Evolutionary conservation across 2,329 filamentous ascomycete species (phyloP).

Genomic region (Thielaviopsis euricoi): DNA sequence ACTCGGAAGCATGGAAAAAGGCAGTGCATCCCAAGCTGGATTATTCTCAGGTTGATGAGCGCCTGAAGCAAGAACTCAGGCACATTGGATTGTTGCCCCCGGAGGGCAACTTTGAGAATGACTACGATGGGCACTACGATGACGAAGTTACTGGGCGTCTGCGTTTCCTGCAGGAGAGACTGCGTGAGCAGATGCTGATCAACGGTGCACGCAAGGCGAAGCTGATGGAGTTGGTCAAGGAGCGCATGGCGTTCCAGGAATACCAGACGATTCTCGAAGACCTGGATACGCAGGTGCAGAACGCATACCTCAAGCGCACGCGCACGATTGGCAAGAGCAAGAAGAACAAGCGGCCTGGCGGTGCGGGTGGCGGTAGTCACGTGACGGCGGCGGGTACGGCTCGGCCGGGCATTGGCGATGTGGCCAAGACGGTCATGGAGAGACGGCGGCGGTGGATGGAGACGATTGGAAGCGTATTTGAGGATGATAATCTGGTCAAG

Average conservation of each 20-base stretch:
- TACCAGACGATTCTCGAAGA: slow-evolving; percentile 95
- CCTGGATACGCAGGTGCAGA: slow-evolving; percentile 84
- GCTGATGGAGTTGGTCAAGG: slow-evolving; percentile 71
- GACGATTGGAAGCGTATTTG: slow-evolving; percentile 79
- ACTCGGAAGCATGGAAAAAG: slow-evolving; percentile 63
- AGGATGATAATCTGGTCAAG: slow-evolving; percentile 57
- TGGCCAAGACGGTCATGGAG: slow-evolving; percentile 86
- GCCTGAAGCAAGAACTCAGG: slow-evolving; percentile 76
- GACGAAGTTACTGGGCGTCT: slow-evolving; percentile 87
- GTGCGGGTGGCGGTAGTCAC: slow-evolving; percentile 56
- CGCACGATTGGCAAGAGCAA: slow-evolving; percentile 88
- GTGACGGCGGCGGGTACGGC: slow-evolving; percentile 45
- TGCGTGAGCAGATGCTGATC: slow-evolving; percentile 68
- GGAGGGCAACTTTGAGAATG: slow-evolving; percentile 41
- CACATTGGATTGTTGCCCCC: slow-evolving; percentile 74
- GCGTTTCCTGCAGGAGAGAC: slow-evolving; percentile 64
- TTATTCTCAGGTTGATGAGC: slow-evolving; percentile 74
- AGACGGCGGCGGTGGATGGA: slow-evolving; percentile 77
- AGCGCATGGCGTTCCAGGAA: slow-evolving; percentile 90
- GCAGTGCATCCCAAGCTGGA: slow-evolving; percentile 61
- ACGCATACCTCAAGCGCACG: slow-evolving; percentile 89
- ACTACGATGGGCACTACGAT: slow-evolving; percentile 81
- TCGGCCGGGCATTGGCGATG: slow-evolving; percentile 72
- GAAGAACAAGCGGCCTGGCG: slow-evolving; percentile 68
- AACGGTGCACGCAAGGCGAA: slow-evolving; percentile 85